A percentile compares a stretch with the other conserved stretches of the same genome.
Evolutionary conservation across 306 rosid genomes (phyloP).

Genomic region (Begonia masoniana): DNA sequence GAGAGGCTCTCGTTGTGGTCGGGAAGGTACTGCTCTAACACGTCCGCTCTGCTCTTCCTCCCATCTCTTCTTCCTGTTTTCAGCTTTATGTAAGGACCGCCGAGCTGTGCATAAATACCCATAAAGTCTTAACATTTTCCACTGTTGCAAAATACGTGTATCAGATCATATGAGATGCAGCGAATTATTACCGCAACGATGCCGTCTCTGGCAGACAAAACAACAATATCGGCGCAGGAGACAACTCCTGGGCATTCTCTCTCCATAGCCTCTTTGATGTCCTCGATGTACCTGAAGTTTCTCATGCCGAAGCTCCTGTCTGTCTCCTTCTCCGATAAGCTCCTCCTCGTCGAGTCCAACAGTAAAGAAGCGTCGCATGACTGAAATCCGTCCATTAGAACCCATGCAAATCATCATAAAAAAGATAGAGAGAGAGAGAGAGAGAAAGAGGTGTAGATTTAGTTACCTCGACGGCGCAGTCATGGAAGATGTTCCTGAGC

Average conservation of each 20-base stretch:
- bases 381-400: constrained; percentile 18
- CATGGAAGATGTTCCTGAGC: constrained; percentile 97
- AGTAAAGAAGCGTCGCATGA: constrained; percentile 93
- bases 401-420: too few species aligned
- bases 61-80: constrained; percentile 99
- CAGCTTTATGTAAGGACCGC: constrained; percentile 75
- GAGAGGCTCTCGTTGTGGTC: constrained; percentile 96
- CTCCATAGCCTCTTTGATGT: constrained; percentile 88
- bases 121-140: too few species aligned
- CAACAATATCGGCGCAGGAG: constrained; percentile 91
- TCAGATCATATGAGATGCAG: too few species aligned
- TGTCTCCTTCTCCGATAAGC: constrained; percentile 80
- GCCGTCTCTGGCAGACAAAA: constrained; percentile 86
- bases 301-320: constrained; percentile 97
- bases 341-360: constrained; percentile 83
- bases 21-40: constrained; percentile 77
- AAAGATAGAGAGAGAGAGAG: too few species aligned
- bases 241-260: constrained; percentile 96
- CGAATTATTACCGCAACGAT: constrained; percentile 42
- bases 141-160: too few species aligned
- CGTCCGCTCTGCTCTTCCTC: constrained; percentile 80
- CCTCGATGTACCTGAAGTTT: constrained; percentile 87
- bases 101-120: constrained; percentile 33
- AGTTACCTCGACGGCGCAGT: constrained; percentile 50
- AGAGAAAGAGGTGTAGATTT: too few species aligned